Evolutionary conservation across 805 yeast genomes (phyloP).

Genomic region (Phaffomyces thermotolerans): DNA sequence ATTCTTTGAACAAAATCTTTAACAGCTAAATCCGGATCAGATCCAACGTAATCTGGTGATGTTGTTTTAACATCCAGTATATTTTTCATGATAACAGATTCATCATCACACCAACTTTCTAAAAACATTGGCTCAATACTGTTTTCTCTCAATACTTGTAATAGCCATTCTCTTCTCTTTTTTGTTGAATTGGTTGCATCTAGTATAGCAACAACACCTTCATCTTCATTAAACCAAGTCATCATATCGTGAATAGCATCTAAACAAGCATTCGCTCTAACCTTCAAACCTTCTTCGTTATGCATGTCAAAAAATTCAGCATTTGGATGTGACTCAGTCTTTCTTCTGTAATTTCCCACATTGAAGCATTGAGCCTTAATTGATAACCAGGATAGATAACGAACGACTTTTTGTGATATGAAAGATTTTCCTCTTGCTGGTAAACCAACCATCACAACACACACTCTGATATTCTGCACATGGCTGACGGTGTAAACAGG

Average conservation of each 20-base stretch:
- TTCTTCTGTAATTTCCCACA: slow-evolving; percentile 79
- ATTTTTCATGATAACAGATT: slow-evolving; percentile 68
- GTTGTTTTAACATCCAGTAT: slow-evolving; percentile 81
- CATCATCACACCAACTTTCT: slow-evolving; percentile 87
- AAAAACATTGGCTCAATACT: slow-evolving; percentile 84
- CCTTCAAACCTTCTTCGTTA: slow-evolving; percentile 56
- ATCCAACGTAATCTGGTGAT: slow-evolving; percentile 23
- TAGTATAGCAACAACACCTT: slow-evolving; percentile 84
- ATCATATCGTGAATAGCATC: slow-evolving; percentile 74
- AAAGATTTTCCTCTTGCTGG: slow-evolving; percentile 93
- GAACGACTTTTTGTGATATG: slow-evolving; percentile 88
- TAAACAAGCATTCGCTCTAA: slow-evolving; percentile 63
- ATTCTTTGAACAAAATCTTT: slow-evolving; percentile 70
- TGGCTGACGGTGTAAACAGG: slow-evolving; percentile 34
- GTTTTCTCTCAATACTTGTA: slow-evolving; percentile 52
- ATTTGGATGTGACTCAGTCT: slow-evolving; percentile 51
- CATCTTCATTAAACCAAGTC: slow-evolving; percentile 73
- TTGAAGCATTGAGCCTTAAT: slow-evolving; percentile 82
- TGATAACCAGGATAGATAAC: slow-evolving; percentile 89
- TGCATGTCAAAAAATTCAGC: slow-evolving; percentile 72
- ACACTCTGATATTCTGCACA: slow-evolving; percentile 64
- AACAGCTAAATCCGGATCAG: slow-evolving; percentile 65
- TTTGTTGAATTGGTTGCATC: slow-evolving; percentile 90
- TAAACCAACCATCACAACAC: slow-evolving; percentile 84
- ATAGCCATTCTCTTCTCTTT: slow-evolving; percentile 58